Base-by-base conservation (phyloP, 306 rosid species). In the Clitoria ternatea region DNA sequence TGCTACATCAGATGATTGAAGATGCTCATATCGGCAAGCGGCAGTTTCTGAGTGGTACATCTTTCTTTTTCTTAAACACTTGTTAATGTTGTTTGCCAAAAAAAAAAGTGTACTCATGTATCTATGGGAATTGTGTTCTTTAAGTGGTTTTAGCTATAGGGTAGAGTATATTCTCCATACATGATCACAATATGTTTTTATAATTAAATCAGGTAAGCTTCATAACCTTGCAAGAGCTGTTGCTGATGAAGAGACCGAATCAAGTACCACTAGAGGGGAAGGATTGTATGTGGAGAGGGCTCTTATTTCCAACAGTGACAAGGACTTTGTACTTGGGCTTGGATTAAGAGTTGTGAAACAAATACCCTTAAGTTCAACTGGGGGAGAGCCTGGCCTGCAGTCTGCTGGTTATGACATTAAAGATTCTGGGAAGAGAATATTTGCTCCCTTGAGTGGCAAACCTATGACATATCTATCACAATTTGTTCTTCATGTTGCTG, bases 151-250 rank as follows among this genome's bases (percentile, higher is more conserved):
- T 36, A 40, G 55, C 9, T 2, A 30, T 18, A 13, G 59, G 44
- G 57, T 68, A 65, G 57, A 36, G 29, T 70, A 54, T 71, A 7
- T 77, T 33, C 49, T 59, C 39, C 60, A 54, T 12, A n/a, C 30
- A 52, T 69, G 55, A 47, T 76, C 52, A 77, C 42, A 47, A 81
- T 67, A 23, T 59, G 22, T 73, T 32, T 71, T 78, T 66, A 54
- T 57, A 22, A 40, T 44, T 59, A 61, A 74, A 77, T 64, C 79
- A 93, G 98, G 98, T 80, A 93, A 93, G 82, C 98, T 93, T 72
- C 98, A 93, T 74, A 93, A 93, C 79, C 93, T 93, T 77, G 96
- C 98, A 75, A 88, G 98, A 84, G 98, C 98, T 80, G 86, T 93
- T 47, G 86, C 96, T 32, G 98, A 93, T 84, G 98, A 93, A 79